Conservation (phyloP, 352 stramenopile genomes). For the Phytophthora pisi region DNA sequence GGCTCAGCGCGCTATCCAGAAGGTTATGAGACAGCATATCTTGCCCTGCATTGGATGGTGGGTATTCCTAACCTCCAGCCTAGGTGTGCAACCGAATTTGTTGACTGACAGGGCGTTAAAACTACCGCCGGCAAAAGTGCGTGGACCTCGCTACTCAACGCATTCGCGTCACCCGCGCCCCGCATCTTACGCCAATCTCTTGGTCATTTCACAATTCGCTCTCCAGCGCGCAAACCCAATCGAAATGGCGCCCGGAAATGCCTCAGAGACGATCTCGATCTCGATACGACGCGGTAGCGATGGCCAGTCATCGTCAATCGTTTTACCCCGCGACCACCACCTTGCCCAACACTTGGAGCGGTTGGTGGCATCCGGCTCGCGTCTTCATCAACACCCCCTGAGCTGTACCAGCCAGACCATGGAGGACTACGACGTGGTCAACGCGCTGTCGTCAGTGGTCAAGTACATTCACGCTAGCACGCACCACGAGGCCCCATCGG, state of each 20-base stretch:
- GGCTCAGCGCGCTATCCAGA: neutral
- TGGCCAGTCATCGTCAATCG: conserved; percentile 18
- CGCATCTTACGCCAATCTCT: neutral
- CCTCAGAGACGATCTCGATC: conserved; percentile 24
- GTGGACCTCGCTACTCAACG: conserved; percentile 8
- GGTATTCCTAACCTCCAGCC: conserved; percentile 8
- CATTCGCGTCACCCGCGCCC: neutral
- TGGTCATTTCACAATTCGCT: conserved; percentile 25
- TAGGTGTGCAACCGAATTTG: conserved; percentile 9
- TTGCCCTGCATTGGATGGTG: conserved; percentile 7
- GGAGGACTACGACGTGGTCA: conserved; percentile 13
- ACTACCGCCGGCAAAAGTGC: conserved; percentile 14
- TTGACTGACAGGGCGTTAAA: conserved; percentile 20
- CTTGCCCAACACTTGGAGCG: conserved; percentile 22
- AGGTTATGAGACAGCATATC: conserved; percentile 15
- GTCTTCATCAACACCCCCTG: neutral
- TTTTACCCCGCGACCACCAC: conserved; percentile 24
- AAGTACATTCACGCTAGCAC: conserved; percentile 27
- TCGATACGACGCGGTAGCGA: conserved; percentile 18
- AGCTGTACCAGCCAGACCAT: neutral
- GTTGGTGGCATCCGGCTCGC: conserved; percentile 13
- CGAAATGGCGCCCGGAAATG: conserved; percentile 22
- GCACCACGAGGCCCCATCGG: conserved; percentile 10
- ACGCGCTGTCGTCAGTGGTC: conserved; percentile 22
- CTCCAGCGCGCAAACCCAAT: conserved; percentile 6